A percentile compares a stretch with the other conserved stretches of the same genome.
These are phyloP conservation scores for Tritrichomonas musculus DNA, from an alignment of 208 protist species.

Conservation along the genomic window DNA sequence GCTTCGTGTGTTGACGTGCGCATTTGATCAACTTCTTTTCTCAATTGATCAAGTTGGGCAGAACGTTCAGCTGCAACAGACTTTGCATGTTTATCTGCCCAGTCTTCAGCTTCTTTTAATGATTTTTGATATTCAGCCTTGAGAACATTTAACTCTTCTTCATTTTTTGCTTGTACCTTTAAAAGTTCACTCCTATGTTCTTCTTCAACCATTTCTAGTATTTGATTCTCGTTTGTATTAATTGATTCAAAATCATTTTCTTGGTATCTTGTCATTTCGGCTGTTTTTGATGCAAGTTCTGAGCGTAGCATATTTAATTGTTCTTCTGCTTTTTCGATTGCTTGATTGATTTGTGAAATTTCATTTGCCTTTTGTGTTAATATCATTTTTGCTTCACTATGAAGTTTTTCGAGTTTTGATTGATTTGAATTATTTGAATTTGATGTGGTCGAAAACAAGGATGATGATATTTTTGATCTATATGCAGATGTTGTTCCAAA, in stretches of 20 bases:
- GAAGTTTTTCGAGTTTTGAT: slow-evolving; percentile 4
- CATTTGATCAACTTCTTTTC: not conserved
- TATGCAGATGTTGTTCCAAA: too few relatives aligned
- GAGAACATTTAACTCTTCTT: not conserved
- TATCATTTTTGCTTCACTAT: slow-evolving; percentile 11
- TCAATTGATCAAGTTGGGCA: not conserved
- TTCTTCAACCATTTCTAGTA: not conserved
- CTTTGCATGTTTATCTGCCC: not conserved
- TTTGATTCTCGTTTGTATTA: not conserved
- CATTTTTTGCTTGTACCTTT: not conserved
- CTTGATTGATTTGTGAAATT: not conserved
- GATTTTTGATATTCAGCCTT: not conserved
- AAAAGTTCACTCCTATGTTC: not conserved
- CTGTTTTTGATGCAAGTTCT: not conserved
- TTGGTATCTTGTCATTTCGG: not conserved
- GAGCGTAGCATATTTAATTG: not conserved
- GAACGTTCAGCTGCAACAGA: not conserved
- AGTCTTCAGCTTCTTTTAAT: slow-evolving; percentile 17
- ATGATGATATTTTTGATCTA: too few relatives aligned
- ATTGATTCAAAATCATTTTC: not conserved
- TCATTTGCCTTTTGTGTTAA: not conserved
- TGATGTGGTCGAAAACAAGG: too few relatives aligned
- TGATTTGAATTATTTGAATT: not conserved
- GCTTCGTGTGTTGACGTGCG: not conserved
- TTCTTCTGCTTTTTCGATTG: not conserved